Percentiles rank a stretch among this genome's conserved stretches.
phyloP scores from a whole-genome alignment of 2,329 filamentous ascomycete genomes.

The Blumeriella jaapii region DNA sequence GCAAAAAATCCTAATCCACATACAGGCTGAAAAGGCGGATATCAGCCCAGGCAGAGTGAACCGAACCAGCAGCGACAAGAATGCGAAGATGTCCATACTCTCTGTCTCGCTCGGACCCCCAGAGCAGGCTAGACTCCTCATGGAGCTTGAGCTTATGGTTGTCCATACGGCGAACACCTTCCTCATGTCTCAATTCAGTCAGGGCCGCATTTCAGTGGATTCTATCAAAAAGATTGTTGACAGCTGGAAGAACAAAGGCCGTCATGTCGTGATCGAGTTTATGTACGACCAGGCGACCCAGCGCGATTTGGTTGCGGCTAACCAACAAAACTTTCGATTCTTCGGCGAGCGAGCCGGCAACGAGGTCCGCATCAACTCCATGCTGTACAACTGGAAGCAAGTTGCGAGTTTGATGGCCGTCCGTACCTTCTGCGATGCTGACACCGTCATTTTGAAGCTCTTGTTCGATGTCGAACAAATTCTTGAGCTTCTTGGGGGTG shows the following conservation, averaged over 20 bases:
- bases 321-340: slow-evolving; percentile 35
- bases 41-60: slow-evolving; percentile 10
- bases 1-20: not conserved
- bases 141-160: slow-evolving; percentile 26
- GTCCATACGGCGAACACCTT: slow-evolving; percentile 25
- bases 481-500: slow-evolving; percentile 34
- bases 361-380: slow-evolving; percentile 29
- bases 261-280: slow-evolving; percentile 38
- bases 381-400: slow-evolving; percentile 37
- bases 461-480: slow-evolving; percentile 37
- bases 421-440: slow-evolving; percentile 38
- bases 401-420: slow-evolving; percentile 36
- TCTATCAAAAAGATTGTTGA: slow-evolving; percentile 25
- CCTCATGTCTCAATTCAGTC: slow-evolving; percentile 25
- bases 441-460: slow-evolving; percentile 37
- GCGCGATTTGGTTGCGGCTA: slow-evolving; percentile 34
- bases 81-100: slow-evolving; percentile 13
- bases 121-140: slow-evolving; percentile 24
- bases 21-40: slow-evolving; percentile 25
- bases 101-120: slow-evolving; percentile 19
- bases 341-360: slow-evolving; percentile 32
- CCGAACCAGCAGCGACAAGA: slow-evolving; percentile 9
- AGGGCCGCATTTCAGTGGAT: slow-evolving; percentile 23
- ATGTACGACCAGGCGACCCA: slow-evolving; percentile 41
- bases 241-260: slow-evolving; percentile 33